These are phyloP conservation scores for Allium sativum DNA, from an alignment of 106 monocot genomes.

Conservation along the genomic window DNA sequence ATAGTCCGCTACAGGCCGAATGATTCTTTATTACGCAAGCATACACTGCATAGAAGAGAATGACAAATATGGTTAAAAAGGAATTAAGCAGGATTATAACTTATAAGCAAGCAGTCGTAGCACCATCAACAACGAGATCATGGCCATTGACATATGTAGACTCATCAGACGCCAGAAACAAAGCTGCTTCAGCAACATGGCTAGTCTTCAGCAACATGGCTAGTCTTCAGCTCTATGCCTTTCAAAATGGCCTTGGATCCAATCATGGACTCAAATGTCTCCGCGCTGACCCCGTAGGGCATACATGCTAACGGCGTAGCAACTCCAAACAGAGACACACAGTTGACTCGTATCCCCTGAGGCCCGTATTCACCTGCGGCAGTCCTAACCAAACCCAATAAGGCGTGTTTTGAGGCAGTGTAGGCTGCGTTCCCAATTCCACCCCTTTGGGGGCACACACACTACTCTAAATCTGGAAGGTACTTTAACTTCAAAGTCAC, in stretches of 20 bases:
- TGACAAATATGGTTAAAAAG: too few relatives aligned
- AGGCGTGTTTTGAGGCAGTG: conserved; percentile 29
- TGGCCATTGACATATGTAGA: conserved; percentile 19
- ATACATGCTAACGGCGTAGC: conserved; percentile 13
- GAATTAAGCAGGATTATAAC: too few relatives aligned
- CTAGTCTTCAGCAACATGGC: too few relatives aligned
- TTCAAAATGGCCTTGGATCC: neutral
- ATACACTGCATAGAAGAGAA: too few relatives aligned
- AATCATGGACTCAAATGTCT: neutral
- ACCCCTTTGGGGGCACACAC: too few relatives aligned
- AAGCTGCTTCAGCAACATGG: conserved; percentile 3
- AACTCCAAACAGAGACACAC: conserved; percentile 29
- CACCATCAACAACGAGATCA: conserved; percentile 21
- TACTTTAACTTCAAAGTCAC: too few relatives aligned
- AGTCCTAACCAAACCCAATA: conserved; percentile 15
- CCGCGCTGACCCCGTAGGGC: neutral
- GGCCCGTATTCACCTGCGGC: conserved; percentile 27
- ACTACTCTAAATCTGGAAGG: too few relatives aligned
- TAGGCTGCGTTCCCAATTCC: conserved; percentile 12
- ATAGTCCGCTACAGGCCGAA: too few relatives aligned
- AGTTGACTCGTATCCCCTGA: conserved; percentile 34
- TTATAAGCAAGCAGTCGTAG: too few relatives aligned
- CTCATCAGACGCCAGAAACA: conserved; percentile 21
- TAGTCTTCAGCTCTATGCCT: conserved; percentile 3
- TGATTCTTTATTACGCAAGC: too few relatives aligned